These are phyloP conservation scores for Podaxis mareebaensis DNA, from an alignment of 768 basidiomycete genomes.

Conservation along the genomic window DNA sequence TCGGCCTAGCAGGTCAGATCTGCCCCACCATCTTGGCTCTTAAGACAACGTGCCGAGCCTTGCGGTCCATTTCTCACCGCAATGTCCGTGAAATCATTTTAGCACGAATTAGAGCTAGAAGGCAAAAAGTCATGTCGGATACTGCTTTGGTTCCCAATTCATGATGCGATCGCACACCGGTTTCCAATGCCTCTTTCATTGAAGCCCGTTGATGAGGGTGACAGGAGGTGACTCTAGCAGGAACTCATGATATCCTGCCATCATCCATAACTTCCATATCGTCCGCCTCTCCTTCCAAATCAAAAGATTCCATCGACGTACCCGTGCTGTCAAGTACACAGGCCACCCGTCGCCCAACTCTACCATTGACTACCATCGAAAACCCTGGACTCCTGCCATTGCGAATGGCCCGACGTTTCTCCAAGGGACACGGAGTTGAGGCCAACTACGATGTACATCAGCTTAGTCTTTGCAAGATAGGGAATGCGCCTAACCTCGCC, in stretches of 20 bases:
- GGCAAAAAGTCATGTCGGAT: constrained; percentile 35
- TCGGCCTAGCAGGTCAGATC: neutral
- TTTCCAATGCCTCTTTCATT: constrained; percentile 26
- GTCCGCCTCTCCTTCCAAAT: constrained; percentile 73
- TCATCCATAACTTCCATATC: constrained; percentile 44
- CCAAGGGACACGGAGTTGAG: constrained; percentile 51
- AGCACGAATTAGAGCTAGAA: constrained; percentile 40
- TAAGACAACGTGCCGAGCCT: constrained; percentile 21
- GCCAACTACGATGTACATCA: constrained; percentile 46
- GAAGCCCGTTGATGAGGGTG: constrained; percentile 28
- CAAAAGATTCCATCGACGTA: constrained; percentile 66
- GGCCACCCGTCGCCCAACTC: constrained; percentile 70
- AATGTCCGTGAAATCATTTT: constrained; percentile 41
- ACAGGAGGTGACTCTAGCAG: neutral
- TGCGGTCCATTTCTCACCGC: constrained; percentile 41
- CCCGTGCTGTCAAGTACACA: constrained; percentile 72
- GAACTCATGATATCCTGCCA: constrained; percentile 26
- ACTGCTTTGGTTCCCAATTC: constrained; percentile 27
- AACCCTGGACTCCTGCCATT: constrained; percentile 53
- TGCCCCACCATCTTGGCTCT: constrained; percentile 13
- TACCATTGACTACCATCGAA: constrained; percentile 72
- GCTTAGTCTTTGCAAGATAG: constrained; percentile 24
- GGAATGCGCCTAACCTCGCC: constrained; percentile 57
- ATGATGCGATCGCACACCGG: constrained; percentile 28
- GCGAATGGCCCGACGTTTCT: constrained; percentile 54